Evolutionary conservation across 768 basidiomycete species (phyloP).

Genomic region (Kwoniella bestiolae): DNA sequence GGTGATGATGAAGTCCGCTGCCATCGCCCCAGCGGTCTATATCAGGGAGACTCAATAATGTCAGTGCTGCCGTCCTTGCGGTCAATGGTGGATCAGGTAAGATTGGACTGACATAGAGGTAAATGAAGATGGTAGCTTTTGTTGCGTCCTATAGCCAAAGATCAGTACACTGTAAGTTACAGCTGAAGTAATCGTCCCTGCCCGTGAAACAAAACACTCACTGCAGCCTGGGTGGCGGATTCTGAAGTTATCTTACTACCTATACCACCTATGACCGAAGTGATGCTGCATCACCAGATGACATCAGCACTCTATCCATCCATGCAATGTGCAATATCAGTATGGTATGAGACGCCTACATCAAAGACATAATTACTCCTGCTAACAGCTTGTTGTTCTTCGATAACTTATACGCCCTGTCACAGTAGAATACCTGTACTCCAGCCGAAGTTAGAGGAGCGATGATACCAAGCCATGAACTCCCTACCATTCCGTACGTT

Average conservation of each 20-base stretch:
- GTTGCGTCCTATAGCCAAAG: neutral
- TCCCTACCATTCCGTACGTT: conserved; percentile 3
- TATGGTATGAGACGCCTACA: neutral
- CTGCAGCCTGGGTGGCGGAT: neutral
- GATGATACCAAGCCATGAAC: conserved; percentile 13
- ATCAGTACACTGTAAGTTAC: neutral
- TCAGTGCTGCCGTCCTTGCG: too few species aligned
- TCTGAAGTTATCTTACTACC: conserved; percentile 15
- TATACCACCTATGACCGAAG: conserved; percentile 4
- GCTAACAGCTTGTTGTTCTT: conserved; percentile 6
- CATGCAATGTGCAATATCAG: neutral
- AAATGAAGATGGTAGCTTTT: conserved; percentile 6
- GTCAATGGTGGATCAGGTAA: neutral
- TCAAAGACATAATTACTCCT: conserved; percentile 1
- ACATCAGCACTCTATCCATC: neutral
- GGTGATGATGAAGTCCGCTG: conserved; percentile 9
- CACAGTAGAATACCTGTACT: conserved; percentile 13
- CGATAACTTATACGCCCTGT: conserved; percentile 9
- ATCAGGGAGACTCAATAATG: too few species aligned
- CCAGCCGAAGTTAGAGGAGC: conserved; percentile 4
- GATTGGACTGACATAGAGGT: neutral
- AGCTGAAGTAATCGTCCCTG: too few species aligned
- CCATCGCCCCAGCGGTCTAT: conserved; percentile 19
- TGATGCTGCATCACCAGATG: neutral
- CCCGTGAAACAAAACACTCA: neutral